Evolutionary conservation across 768 basidiomycete genomes (phyloP).

Genomic region (Collybiopsis confluens): DNA sequence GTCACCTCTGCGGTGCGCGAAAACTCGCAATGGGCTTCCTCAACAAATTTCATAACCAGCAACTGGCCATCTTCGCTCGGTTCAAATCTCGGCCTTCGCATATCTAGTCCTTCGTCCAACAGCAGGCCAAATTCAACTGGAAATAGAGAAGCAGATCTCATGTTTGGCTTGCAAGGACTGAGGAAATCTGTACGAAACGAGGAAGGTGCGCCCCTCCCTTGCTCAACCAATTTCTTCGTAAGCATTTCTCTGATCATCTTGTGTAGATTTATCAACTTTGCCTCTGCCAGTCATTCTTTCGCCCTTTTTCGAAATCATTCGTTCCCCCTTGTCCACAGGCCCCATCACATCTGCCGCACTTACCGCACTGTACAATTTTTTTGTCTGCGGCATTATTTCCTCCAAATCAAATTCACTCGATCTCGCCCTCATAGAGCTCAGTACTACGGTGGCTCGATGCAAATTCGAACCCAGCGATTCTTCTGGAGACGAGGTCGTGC

Average conservation of each 20-base stretch:
- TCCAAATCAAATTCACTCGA: constrained; percentile 53
- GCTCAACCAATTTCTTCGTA: constrained; percentile 9
- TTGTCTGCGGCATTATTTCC: constrained; percentile 71
- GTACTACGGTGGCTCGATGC: constrained; percentile 89
- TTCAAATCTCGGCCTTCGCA: constrained; percentile 68
- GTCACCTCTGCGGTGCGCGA: constrained; percentile 96
- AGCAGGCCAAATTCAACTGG: constrained; percentile 43
- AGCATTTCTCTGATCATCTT: constrained; percentile 7
- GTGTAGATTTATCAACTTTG: constrained; percentile 54
- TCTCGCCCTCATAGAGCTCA: constrained; percentile 73
- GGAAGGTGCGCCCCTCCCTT: constrained; percentile 42
- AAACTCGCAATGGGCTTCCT: constrained; percentile 93
- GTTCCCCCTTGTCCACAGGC: constrained; percentile 91
- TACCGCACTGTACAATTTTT: constrained; percentile 83
- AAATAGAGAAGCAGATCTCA: constrained; percentile 76
- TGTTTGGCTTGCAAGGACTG: constrained; percentile 86
- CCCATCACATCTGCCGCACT: constrained; percentile 94
- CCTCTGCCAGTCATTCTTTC: constrained; percentile 63
- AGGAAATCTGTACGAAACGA: constrained; percentile 68
- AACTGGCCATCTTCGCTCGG: constrained; percentile 66
- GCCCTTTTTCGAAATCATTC: constrained; percentile 91
- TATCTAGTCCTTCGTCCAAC: constrained; percentile 45
- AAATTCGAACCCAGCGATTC: constrained; percentile 98
- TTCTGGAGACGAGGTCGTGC: constrained; percentile 95
- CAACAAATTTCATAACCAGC: constrained; percentile 50